Evolutionary conservation across 2,329 filamentous ascomycete genomes (phyloP).

Genomic region (Phyllosticta citribraziliensis): DNA sequence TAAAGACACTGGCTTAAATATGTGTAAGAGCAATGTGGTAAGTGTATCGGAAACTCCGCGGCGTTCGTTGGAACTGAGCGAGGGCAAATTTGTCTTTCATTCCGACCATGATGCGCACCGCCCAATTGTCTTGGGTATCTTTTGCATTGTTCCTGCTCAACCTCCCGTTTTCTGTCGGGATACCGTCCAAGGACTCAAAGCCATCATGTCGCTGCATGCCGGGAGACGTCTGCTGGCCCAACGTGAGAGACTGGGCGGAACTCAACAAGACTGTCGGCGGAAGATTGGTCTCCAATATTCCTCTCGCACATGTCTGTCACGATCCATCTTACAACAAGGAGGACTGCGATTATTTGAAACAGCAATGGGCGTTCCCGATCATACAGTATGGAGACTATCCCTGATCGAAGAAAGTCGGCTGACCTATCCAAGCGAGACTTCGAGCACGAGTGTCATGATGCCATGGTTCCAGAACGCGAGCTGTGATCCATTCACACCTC

Average conservation of each 20-base stretch:
- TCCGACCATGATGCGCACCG: not conserved
- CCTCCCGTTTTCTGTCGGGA: not conserved
- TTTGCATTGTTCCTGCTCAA: not conserved
- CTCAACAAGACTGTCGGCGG: constrained; percentile 39
- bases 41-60: too few species aligned
- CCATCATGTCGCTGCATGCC: constrained; percentile 41
- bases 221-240: constrained; percentile 40
- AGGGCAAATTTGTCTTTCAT: not conserved
- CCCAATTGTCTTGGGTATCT: not conserved
- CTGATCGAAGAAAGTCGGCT: not conserved
- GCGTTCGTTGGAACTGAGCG: not conserved
- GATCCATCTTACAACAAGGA: constrained; percentile 23
- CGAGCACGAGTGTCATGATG: not conserved
- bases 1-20: too few species aligned
- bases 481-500: constrained; percentile 3
- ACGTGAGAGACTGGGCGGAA: constrained; percentile 32
- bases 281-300: constrained; percentile 32
- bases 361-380: constrained; percentile 17
- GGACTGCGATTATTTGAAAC: constrained; percentile 13
- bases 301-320: constrained; percentile 40
- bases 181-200: not conserved
- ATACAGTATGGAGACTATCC: not conserved
- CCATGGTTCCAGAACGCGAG: not conserved
- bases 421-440: not conserved
- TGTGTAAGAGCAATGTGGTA: too few species aligned